A percentile compares a stretch with the other conserved stretches of the same genome.
Evolutionary conservation across 78 protist species (phyloP).

Genomic region (Trichosphaerium sp.): DNA sequence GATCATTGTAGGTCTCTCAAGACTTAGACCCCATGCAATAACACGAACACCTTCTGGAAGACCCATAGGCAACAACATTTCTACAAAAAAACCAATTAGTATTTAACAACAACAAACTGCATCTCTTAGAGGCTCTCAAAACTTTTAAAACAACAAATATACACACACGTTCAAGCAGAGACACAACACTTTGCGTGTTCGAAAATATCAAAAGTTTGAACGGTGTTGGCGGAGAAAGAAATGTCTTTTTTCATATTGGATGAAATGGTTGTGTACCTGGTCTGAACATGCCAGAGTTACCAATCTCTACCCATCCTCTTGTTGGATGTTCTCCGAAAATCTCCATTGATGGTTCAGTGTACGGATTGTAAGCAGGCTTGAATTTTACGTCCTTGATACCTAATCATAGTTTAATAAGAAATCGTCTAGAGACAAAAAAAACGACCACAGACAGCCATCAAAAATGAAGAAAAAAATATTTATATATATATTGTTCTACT

Average conservation of each 20-base stretch:
- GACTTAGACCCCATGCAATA: conserved; percentile 93
- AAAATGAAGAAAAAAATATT: background rate
- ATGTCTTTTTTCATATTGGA: background rate
- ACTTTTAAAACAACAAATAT: background rate
- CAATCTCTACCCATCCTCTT: conserved; percentile 70
- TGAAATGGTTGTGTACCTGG: conserved; percentile 39
- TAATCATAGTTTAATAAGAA: background rate
- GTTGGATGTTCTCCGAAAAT: conserved; percentile 76
- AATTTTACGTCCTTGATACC: conserved; percentile 77
- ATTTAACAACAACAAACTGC: background rate
- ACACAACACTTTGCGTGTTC: background rate
- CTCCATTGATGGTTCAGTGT: conserved; percentile 99
- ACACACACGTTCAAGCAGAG: background rate
- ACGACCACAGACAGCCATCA: background rate
- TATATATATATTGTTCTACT: too few relatives aligned
- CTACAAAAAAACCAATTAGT: conserved; percentile 7
- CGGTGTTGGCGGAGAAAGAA: background rate
- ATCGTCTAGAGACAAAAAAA: background rate
- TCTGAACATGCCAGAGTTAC: conserved; percentile 93
- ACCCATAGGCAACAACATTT: conserved; percentile 99
- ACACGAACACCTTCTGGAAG: conserved; percentile 86
- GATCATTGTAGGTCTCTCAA: conserved; percentile 98
- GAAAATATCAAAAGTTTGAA: background rate
- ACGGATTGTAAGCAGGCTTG: conserved; percentile 99
- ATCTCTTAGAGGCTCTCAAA: background rate